A percentile compares a stretch with the other conserved stretches of the same genome.
These are phyloP conservation scores for Podaxis mareebaensis DNA, from an alignment of 768 basidiomycete species.

Conservation along the genomic window DNA sequence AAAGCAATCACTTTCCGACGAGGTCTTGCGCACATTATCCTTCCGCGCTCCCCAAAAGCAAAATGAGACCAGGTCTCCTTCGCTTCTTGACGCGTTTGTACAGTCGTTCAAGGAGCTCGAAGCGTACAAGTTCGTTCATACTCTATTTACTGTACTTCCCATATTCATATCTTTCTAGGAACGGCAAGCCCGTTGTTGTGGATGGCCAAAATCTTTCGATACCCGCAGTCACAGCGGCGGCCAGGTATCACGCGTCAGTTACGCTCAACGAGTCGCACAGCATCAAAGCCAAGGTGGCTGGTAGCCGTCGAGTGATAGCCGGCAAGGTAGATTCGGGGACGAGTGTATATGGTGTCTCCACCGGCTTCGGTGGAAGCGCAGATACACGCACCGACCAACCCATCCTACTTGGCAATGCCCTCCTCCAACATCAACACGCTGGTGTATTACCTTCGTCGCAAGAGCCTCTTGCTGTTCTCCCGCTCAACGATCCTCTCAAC, in stretches of 20 bases:
- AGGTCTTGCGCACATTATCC: constrained; percentile 4
- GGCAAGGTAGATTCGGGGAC: constrained; percentile 66
- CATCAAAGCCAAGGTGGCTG: constrained; percentile 54
- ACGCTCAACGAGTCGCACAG: constrained; percentile 48
- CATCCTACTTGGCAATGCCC: constrained; percentile 71
- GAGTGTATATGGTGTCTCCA: constrained; percentile 82
- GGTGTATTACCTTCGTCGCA: constrained; percentile 71
- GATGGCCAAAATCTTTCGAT: constrained; percentile 75
- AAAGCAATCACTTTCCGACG: neutral
- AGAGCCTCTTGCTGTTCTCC: constrained; percentile 50
- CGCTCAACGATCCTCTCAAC: constrained; percentile 70
- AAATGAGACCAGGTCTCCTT: constrained; percentile 23
- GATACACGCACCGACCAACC: constrained; percentile 81
- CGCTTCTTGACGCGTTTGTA: constrained; percentile 58
- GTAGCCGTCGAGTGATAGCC: constrained; percentile 62
- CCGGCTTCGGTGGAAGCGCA: constrained; percentile 87
- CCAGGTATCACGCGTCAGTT: constrained; percentile 60
- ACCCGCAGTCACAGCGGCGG: constrained; percentile 74
- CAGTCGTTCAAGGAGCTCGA: constrained; percentile 63
- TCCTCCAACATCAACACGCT: constrained; percentile 81
- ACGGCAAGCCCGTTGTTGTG: constrained; percentile 61
- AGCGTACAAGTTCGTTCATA: constrained; percentile 52
- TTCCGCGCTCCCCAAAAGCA: constrained; percentile 4
- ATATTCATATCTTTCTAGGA: constrained; percentile 36
- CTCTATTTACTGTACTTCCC: neutral